These are phyloP conservation scores for Xylaria nigripes DNA, from an alignment of 495 filamentous ascomycete genomes.

Conservation along the genomic window DNA sequence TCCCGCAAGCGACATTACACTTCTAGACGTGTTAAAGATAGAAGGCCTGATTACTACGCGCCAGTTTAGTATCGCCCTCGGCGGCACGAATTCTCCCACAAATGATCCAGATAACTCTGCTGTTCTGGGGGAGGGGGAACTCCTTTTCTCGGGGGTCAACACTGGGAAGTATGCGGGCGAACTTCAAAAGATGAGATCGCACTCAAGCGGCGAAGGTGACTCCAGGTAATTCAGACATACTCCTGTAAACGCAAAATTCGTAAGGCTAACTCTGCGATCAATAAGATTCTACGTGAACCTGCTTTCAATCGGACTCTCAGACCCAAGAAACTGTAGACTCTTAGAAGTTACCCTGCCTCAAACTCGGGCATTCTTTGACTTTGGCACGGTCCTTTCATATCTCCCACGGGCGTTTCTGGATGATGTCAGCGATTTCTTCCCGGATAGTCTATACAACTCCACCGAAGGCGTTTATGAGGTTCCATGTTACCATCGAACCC, in stretches of 20 bases:
- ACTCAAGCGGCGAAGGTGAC: not conserved
- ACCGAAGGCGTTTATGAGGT: slow-evolving; percentile 1
- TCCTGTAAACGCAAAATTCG: not conserved
- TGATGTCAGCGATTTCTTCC: not conserved
- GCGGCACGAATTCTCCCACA: not conserved
- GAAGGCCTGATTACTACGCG: slow-evolving; percentile 1
- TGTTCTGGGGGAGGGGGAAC: slow-evolving; percentile 4
- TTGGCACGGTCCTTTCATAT: not conserved
- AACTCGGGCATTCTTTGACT: slow-evolving; percentile 6
- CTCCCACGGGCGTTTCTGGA: not conserved
- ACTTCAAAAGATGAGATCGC: slow-evolving; percentile 5
- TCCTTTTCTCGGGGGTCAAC: slow-evolving; percentile 10
- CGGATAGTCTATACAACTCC: not conserved
- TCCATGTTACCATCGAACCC: slow-evolving; percentile 7
- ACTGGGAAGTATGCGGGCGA: slow-evolving; percentile 7
- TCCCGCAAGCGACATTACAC: not conserved
- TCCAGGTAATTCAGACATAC: not conserved
- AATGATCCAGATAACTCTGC: not conserved
- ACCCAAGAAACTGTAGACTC: slow-evolving; percentile 1
- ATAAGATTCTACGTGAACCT: slow-evolving; percentile 5
- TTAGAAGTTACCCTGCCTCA: not conserved
- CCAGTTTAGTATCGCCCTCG: slow-evolving; percentile 12
- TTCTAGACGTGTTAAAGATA: not conserved
- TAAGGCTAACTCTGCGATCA: not conserved
- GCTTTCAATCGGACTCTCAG: slow-evolving; percentile 4